Evolutionary conservation across 495 filamentous ascomycete species (phyloP), one percentile per base, ranked within the genome.

Genomic region (Talaromyces stipitatus): DNA sequence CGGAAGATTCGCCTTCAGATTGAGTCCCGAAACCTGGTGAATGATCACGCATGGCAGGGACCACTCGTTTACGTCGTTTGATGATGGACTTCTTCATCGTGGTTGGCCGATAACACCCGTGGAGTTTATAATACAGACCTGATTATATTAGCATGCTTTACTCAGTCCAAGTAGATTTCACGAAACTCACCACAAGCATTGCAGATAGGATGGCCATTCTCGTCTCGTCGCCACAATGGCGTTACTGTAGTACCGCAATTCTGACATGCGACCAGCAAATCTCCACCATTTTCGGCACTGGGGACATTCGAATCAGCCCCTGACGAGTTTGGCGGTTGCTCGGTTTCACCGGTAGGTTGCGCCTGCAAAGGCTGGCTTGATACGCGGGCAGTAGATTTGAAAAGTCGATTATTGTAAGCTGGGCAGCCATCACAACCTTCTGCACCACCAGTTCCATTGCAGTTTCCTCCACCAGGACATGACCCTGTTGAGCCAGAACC

Each of bases 51-150:
- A 81, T 70, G 16, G 89, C 91, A 18, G 94, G 92, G 41, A 98
- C 90, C 14, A 98, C 91, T 18, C 94, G 87, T 74, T 97, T 98
- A 58, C 94, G 85, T 41, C 94, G 83, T 72, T 97, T 97, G 69
- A 98, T 98, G 53, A 94, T 85, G 0, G 88, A 86, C 72, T 96
- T 97, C 71, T 98, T 98, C 95, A 98, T 97, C 0, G 88, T 88
- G 11, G 91, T 88, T 6, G 94, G 94, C 28, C 94, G 82, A 72
- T 96, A 92, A 50, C 88, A 85, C 54, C 92, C 91, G 66, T 98
- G 94, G 1, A 98, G 84, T 69, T 97, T 98, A 71, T 95, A 90
- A 66, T 97, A 97, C n/a, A 97, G 75, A 28, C 92, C 92, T 97
- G 59, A 33, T 12, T 8, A 33, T 11, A 41, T 57, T 29, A 57